A percentile compares a stretch with the other conserved stretches of the same genome.
Conservation (phyloP, 106 monocot genomes). For the Dioscorea zingiberensis region DNA sequence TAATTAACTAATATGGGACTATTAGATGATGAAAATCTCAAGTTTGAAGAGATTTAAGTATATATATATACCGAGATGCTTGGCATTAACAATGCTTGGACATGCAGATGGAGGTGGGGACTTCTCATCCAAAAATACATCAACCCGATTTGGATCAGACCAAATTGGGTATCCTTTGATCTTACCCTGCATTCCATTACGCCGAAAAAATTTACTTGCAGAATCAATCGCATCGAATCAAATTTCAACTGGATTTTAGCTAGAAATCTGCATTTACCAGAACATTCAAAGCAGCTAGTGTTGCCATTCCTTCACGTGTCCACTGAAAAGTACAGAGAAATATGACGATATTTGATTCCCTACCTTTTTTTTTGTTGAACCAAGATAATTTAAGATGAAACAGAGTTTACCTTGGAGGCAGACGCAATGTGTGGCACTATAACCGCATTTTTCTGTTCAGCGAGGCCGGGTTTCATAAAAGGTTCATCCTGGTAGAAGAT, state of each 20-base stretch:
- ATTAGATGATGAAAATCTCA: too few species aligned
- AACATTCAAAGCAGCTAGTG: conserved; percentile 96
- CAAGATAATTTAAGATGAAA: conserved; percentile 2
- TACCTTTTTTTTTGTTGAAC: not conserved
- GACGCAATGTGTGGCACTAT: conserved; percentile 98
- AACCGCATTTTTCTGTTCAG: conserved; percentile 87
- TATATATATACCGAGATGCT: conserved; percentile 87
- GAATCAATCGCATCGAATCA: not conserved
- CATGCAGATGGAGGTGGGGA: conserved; percentile 60
- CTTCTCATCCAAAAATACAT: conserved; percentile 75
- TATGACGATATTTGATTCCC: not conserved
- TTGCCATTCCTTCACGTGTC: conserved; percentile 99
- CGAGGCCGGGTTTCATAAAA: conserved; percentile 97
- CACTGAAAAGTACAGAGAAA: conserved; percentile 38
- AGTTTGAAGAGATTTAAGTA: too few species aligned
- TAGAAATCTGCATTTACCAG: conserved; percentile 37
- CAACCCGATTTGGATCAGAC: conserved; percentile 70
- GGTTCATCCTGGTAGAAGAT: conserved; percentile 67
- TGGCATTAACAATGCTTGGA: conserved; percentile 95
- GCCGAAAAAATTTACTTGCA: not conserved
- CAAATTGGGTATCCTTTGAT: conserved; percentile 93
- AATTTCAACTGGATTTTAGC: not conserved
- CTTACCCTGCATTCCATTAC: conserved; percentile 49
- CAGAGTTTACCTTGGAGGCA: conserved; percentile 78
- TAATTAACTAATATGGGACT: too few species aligned